A percentile compares a stretch with the other conserved stretches of the same genome.
phyloP scores from a whole-genome alignment of 768 basidiomycete species.

The Auricularia auricula-judae region DNA sequence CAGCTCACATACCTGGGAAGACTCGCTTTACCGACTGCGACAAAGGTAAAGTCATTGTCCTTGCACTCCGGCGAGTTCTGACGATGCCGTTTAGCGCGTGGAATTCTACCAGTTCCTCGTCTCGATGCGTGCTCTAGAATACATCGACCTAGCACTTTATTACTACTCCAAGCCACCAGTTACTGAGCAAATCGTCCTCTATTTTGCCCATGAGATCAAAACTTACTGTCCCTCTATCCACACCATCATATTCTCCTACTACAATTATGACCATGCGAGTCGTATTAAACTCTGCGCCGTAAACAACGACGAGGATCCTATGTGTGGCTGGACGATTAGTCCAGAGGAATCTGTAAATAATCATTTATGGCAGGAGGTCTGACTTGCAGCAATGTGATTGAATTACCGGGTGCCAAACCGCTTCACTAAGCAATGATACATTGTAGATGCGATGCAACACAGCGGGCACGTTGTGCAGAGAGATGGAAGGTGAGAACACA shows the following conservation, averaged over 20 bases:
- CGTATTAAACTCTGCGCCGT: background rate
- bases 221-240: background rate
- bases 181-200: background rate
- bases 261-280: background rate
- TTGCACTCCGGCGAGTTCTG: background rate
- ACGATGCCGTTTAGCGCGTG: background rate
- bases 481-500: slow-evolving; percentile 3
- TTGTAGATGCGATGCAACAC: slow-evolving; percentile 1
- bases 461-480: slow-evolving; percentile 1
- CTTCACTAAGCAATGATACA: background rate
- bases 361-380: background rate
- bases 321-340: background rate
- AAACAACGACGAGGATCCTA: background rate
- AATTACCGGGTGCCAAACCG: background rate
- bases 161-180: background rate
- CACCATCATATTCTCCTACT: background rate
- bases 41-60: background rate
- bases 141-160: background rate
- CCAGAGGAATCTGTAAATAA: background rate
- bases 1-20: background rate
- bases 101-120: background rate
- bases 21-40: background rate
- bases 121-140: background rate
- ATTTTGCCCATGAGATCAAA: background rate
- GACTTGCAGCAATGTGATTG: background rate